phyloP scores from a whole-genome alignment of 305 asterid species.

The Fraxinus paxiana region DNA sequence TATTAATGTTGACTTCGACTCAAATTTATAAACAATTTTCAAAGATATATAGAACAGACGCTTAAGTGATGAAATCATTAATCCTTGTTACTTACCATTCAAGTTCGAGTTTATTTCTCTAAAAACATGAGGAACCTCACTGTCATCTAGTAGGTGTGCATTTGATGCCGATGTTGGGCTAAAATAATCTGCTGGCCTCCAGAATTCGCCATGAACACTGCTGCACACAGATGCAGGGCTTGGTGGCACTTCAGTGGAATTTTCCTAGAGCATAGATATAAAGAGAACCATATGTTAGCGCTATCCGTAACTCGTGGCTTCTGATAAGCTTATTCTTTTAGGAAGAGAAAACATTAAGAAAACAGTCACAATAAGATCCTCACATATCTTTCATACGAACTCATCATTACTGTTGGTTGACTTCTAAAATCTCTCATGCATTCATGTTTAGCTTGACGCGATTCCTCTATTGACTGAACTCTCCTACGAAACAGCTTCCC shows the following conservation, averaged over 20 bases:
- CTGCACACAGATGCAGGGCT: conserved; percentile 98
- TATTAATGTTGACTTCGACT: not conserved
- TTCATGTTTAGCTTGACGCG: conserved; percentile 35
- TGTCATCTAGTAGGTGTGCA: conserved; percentile 54
- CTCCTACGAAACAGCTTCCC: conserved; percentile 77
- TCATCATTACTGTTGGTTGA: conserved; percentile 44
- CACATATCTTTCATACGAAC: conserved; percentile 59
- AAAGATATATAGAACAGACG: not conserved
- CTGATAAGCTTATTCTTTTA: not conserved
- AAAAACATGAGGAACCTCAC: conserved; percentile 61
- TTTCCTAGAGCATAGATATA: conserved; percentile 49
- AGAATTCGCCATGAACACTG: conserved; percentile 61
- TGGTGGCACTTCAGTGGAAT: conserved; percentile 94
- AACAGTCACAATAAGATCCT: conserved; percentile 30
- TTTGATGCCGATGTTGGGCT: conserved; percentile 68
- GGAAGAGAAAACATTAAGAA: not conserved
- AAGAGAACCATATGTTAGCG: not conserved
- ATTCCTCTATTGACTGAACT: conserved; percentile 50
- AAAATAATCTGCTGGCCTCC: conserved; percentile 60
- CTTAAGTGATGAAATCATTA: not conserved
- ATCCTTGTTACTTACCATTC: conserved; percentile 49
- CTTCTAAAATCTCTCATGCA: conserved; percentile 47
- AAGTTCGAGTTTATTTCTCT: conserved; percentile 82
- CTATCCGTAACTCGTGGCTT: not conserved
- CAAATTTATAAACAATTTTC: not conserved